Base-by-base conservation (phyloP, 2,329 filamentous ascomycete genomes). In the Diaporthe eres region DNA sequence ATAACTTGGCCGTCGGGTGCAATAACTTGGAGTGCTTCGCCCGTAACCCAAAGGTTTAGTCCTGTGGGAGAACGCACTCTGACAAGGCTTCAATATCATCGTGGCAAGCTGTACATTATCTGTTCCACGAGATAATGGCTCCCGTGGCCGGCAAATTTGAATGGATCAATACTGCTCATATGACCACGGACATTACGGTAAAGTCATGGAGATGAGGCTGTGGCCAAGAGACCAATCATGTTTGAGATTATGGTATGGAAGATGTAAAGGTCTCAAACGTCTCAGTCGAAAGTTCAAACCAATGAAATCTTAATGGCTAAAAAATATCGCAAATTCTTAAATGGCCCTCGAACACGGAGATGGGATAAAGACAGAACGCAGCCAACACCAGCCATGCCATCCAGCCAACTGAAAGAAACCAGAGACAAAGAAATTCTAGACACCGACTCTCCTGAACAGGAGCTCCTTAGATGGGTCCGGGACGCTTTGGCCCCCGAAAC, bases 381-480 rank as follows among this genome's bases (percentile, higher is more conserved):
- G 9, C 65, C 47, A 70, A 42, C 65, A 55, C 47, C 47, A 49
- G 3, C 47, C 17, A 22, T 55, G 65, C n/a, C 22, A 39, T 37
- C 13, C n/a, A 28, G 15, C 13, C 13, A 28, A 13, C 1, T 6
- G 15, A 3, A 47, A 17, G 10, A n/a, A 28, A 22, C 31, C 12
- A 7, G 10, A 15, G 19, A 34, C 34, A 10, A n/a, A 22, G 9
- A 10, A 12, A 10, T 17, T 17, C 51, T 77, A 77, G 28, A 76
- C 42, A n/a, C 53, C 74, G 19, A 78, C 61, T 51, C 58, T 75
- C 78, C 77, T 82, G 76, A 82, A 80, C 58, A 81, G 37, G 2
- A 81, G 31, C 49, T 78, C 61, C 76, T 77, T 82, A 2, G 75
- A 77, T 4, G 79, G 79, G 49, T 81, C 80, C 0, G 81, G 81